Conservation (phyloP, 2,329 filamentous ascomycete species). For the Camptophora hylomeconis region DNA sequence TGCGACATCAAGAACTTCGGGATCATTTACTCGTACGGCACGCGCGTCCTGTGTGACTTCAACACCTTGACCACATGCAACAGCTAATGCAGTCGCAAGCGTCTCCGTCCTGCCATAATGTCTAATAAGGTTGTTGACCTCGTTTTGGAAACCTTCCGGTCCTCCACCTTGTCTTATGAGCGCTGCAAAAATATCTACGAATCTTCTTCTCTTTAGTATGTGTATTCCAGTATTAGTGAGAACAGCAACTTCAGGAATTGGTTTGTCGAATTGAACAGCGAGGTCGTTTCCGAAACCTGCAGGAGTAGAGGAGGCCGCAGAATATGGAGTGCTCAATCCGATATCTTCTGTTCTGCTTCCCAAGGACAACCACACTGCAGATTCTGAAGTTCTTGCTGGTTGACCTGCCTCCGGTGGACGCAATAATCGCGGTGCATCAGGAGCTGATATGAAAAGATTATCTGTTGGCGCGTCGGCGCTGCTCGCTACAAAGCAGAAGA, state of each 20-base stretch:
- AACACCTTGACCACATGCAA: slow-evolving; percentile 85
- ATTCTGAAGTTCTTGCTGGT: slow-evolving; percentile 58
- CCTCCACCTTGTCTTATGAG: slow-evolving; percentile 61
- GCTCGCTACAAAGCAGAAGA: slow-evolving; percentile 67
- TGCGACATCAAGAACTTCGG: slow-evolving; percentile 72
- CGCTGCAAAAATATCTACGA: slow-evolving; percentile 85
- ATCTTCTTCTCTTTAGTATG: slow-evolving; percentile 64
- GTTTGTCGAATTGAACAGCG: slow-evolving; percentile 84
- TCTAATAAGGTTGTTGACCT: slow-evolving; percentile 71
- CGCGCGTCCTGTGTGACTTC: slow-evolving; percentile 63
- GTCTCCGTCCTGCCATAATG: slow-evolving; percentile 82
- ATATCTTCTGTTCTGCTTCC: slow-evolving; percentile 64
- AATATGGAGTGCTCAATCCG: slow-evolving; percentile 60
- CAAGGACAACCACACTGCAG: slow-evolving; percentile 66
- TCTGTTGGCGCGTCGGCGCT: slow-evolving; percentile 48
- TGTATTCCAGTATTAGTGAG: slow-evolving; percentile 86
- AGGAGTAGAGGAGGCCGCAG: slow-evolving; percentile 54
- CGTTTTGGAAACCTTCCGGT: slow-evolving; percentile 67
- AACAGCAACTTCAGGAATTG: slow-evolving; percentile 72
- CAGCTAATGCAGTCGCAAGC: slow-evolving; percentile 78
- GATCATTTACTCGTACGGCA: slow-evolving; percentile 60
- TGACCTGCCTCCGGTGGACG: slow-evolving; percentile 39
- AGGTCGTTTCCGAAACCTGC: slow-evolving; percentile 87
- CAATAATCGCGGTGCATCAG: slow-evolving; percentile 74
- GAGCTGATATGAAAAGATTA: slow-evolving; percentile 68